Evolutionary conservation across 257 asterid genomes (phyloP), one percentile per base, ranked within the genome.

Genomic region (Solanum dulcamara): DNA sequence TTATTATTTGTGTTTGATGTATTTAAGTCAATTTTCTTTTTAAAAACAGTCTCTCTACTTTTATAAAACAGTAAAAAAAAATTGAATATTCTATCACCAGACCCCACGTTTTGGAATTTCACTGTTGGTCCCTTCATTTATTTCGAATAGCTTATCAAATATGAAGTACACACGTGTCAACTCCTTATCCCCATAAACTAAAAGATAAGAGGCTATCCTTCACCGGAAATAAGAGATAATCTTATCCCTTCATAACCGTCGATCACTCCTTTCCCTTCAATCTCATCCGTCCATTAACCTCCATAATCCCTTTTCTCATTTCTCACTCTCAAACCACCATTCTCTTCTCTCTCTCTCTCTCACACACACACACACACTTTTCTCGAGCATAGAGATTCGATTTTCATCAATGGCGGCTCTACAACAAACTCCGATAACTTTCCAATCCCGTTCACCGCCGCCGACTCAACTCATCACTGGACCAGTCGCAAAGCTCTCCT

Each of bases 401-500:
- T 7, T 20, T 18, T 35, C 81, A 57, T 77, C 55, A 86, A 93
- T 93, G 97, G 94, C 94, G 85, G 91, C 93, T 22, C 85, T 94
- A 10, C 96, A 92, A 66, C 97, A 91, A 89, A 84, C 96, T 26
- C 92, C 94, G 51, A 88, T 91, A 46, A 86, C 94, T 3, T 90
- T 90, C 87, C 95, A 83, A 9, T 86, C 88, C 83, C 90, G 88
- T 15, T 86, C 92, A 33, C 90, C 90, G 12, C 92, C 87, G 26
- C 88, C 93, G 30, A 26, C 92, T n/a, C 90, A 89, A 33, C 74
- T 88, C 86, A 85, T 57, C 10, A 70, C 85, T 68, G 86, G 40
- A 28, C 90, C 86, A 2, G n/a, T 92, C 6, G 20, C 85, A 30
- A 91, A 89, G 15, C 86, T 92, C 86, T 88, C 90, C 72, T 89